Base-by-base conservation (phyloP, 768 basidiomycete genomes). In the Chalciporus pseudorubinellus region DNA sequence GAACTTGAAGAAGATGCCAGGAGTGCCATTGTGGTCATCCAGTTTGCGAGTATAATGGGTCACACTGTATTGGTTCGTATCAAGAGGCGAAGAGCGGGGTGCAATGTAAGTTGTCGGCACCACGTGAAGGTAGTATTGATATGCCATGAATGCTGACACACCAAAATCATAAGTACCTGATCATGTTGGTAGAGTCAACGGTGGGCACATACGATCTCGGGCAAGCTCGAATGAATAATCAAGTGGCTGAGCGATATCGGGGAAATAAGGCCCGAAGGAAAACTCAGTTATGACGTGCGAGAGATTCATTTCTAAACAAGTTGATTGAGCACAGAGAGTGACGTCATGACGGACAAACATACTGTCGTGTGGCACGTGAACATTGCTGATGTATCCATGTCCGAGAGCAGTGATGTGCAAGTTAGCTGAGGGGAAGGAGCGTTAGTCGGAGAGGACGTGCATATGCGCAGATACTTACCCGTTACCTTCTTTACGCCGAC, bases 281-380 rank as follows among this genome's bases (percentile, higher is more conserved):
- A 98, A 97, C 69, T 99, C 95, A 46, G 86, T 86, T 63, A 98
- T 94, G 56, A 97, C 84, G 74, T 98, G 95, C 3, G 92, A 93
- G 31, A 99, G 79, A 64, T 99, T 99, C 92, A 98, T 94, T 59
- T 85, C 93, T 95, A 53, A 10, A 34, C 26, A 7, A 14, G 12
- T n/a, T 43, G 24, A 19, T 51, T 3, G 36, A 46, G 16, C 18
- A 31, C 44, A 14, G 12, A 48, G 26, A 26, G 38, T 21, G 41
- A 45, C 18, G 40, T 52, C 26, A 40, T 36, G 8, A 29, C 45
- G 45, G 31, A 12, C 10, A 48, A 20, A 79, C 89, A 56, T 61
- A 95, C 95, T 68, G 8, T 67, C 79, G 62, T 99, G 95, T 58
- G 91, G 88, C 6, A 94, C 89, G 67, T 98, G 95, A 50, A 90